Evolutionary conservation across 257 asterid species (phyloP).

Genomic region (Solanum megistacrolobum): DNA sequence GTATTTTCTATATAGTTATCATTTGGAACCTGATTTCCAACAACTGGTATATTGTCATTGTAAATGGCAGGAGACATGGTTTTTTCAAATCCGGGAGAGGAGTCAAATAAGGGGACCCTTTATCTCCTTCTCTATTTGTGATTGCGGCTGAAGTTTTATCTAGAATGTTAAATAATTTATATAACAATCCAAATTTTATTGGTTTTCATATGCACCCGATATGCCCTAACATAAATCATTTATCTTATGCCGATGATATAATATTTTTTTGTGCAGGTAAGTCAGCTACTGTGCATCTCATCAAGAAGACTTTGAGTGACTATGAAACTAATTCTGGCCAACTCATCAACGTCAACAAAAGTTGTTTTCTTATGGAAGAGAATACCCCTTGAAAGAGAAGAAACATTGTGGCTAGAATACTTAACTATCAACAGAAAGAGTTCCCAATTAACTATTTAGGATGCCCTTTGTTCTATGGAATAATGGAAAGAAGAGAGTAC

Average conservation of each 20-base stretch:
- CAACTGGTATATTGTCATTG: not conserved
- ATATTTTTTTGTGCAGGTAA: not conserved
- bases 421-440: too few species aligned
- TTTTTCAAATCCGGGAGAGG: not conserved
- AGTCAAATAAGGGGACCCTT: not conserved
- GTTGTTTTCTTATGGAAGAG: not conserved
- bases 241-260: too few species aligned
- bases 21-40: not conserved
- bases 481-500: too few species aligned
- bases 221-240: not conserved
- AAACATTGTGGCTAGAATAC: too few species aligned
- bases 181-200: too few species aligned
- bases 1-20: too few species aligned
- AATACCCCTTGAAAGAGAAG: too few species aligned
- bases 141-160: not conserved
- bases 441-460: not conserved
- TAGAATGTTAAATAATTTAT: too few species aligned
- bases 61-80: not conserved
- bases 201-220: not conserved
- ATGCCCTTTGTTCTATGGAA: not conserved
- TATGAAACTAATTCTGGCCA: too few species aligned
- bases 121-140: not conserved
- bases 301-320: not conserved
- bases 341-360: not conserved
- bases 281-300: not conserved